Percentiles rank a stretch among this genome's conserved stretches.
These are phyloP conservation scores for Globisporangium megalacanthum DNA, from an alignment of 352 stramenopile species.

Conservation along the genomic window DNA sequence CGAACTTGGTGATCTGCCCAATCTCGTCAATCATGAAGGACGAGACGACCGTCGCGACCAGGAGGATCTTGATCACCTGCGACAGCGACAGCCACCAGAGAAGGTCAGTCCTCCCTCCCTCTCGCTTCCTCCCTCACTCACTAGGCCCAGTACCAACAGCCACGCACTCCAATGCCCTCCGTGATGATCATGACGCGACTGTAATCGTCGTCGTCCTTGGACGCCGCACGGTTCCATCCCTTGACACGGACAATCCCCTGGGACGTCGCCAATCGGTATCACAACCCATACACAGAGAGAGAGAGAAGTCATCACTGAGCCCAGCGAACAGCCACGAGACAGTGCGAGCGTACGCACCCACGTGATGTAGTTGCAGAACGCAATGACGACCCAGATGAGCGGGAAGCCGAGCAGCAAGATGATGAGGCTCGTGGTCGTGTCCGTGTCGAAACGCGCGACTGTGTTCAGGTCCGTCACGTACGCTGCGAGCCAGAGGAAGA, in stretches of 20 bases:
- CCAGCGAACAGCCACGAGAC: not conserved
- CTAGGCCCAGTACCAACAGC: not conserved
- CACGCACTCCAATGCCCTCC: constrained; percentile 63
- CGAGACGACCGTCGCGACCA: constrained; percentile 81
- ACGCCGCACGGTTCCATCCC: constrained; percentile 66
- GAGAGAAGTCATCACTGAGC: no score
- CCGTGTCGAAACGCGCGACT: constrained; percentile 34
- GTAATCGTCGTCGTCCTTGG: constrained; percentile 79
- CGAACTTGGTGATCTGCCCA: constrained; percentile 68
- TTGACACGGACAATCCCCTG: constrained; percentile 75
- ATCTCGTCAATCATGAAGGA: constrained; percentile 83
- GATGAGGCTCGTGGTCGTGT: constrained; percentile 45
- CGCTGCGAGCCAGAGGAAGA: constrained; percentile 59
- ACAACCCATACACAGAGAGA: not conserved
- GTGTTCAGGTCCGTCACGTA: constrained; percentile 60
- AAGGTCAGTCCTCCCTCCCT: no score
- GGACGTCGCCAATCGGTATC: not conserved
- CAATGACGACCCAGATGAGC: constrained; percentile 79
- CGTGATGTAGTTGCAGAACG: constrained; percentile 76
- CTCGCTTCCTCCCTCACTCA: not conserved
- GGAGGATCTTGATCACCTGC: constrained; percentile 74
- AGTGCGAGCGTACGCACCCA: constrained; percentile 32
- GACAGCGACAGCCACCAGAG: not conserved
- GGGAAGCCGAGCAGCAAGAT: constrained; percentile 60
- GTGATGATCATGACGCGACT: constrained; percentile 85